Conservation (phyloP, 2,329 filamentous ascomycete genomes). For the Fusarium euwallaceae region DNA sequence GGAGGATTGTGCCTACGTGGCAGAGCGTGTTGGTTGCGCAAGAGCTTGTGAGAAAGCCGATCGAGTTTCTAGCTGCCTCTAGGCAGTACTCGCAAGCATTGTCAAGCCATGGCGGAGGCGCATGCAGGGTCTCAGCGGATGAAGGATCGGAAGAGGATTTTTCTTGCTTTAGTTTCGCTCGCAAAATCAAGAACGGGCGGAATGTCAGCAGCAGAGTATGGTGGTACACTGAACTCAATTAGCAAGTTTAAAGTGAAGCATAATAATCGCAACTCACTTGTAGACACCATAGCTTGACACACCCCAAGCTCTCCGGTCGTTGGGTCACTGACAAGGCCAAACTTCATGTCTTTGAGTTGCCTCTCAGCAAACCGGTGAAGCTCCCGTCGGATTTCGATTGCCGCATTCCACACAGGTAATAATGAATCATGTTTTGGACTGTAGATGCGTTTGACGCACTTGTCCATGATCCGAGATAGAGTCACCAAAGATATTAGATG, state of each 20-base stretch:
- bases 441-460: constrained; percentile 57
- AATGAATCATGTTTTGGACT: constrained; percentile 55
- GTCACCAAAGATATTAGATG: constrained; percentile 53
- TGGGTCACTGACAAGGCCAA: constrained; percentile 51
- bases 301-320: constrained; percentile 56
- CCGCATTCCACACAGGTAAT: constrained; percentile 50
- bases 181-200: constrained; percentile 59
- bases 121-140: constrained; percentile 27
- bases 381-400: constrained; percentile 49
- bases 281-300: constrained; percentile 55
- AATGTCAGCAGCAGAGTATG: constrained; percentile 58
- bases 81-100: constrained; percentile 58
- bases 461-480: constrained; percentile 56
- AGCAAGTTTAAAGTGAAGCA: neutral
- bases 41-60: constrained; percentile 56
- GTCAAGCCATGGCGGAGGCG: constrained; percentile 55
- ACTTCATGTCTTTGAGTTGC: constrained; percentile 48
- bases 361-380: constrained; percentile 48
- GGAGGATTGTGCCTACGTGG: constrained; percentile 46
- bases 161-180: constrained; percentile 56
- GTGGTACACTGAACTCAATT: constrained; percentile 55
- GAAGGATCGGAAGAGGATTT: constrained; percentile 15
- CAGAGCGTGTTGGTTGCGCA: constrained; percentile 56
- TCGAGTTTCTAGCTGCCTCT: constrained; percentile 55
- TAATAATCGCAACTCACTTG: constrained; percentile 48